phyloP scores from a whole-genome alignment of 805 yeast species.

The Candida pini region DNA sequence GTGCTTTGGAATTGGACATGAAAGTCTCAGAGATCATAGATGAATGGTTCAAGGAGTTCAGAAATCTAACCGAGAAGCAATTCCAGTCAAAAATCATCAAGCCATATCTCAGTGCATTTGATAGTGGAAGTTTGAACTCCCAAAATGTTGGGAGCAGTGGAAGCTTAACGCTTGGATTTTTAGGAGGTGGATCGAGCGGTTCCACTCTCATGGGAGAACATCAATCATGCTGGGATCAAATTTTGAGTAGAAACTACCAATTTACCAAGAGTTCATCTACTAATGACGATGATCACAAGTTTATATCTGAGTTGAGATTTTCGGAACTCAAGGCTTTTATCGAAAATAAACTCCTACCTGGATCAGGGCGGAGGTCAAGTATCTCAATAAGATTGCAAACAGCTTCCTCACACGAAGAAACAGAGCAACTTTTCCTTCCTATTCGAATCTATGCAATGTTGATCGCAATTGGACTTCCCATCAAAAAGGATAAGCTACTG shows the following conservation, averaged over 20 bases:
- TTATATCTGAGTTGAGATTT: no score
- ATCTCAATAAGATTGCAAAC: slow-evolving; percentile 39
- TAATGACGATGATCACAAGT: slow-evolving; percentile 25
- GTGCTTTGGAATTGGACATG: slow-evolving; percentile 35
- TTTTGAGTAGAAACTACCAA: slow-evolving; percentile 36
- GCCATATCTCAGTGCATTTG: slow-evolving; percentile 12
- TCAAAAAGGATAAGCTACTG: slow-evolving; percentile 33
- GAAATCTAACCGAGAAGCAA: slow-evolving; percentile 28
- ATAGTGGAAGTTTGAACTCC: slow-evolving; percentile 12
- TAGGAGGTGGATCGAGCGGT: slow-evolving; percentile 17
- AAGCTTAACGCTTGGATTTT: slow-evolving; percentile 21
- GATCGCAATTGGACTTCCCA: slow-evolving; percentile 42
- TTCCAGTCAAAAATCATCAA: slow-evolving; percentile 35
- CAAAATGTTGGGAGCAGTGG: slow-evolving; percentile 15
- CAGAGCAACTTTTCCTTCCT: slow-evolving; percentile 29
- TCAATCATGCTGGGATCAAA: slow-evolving; percentile 43
- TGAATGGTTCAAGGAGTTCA: slow-evolving; percentile 32
- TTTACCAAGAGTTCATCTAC: slow-evolving; percentile 30
- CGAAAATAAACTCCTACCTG: slow-evolving; percentile 28
- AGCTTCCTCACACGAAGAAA: slow-evolving; percentile 31
- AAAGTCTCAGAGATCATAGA: slow-evolving; percentile 44
- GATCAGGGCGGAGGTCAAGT: slow-evolving; percentile 33
- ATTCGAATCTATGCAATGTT: slow-evolving; percentile 40
- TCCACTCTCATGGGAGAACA: slow-evolving; percentile 34
- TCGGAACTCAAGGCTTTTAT: slow-evolving; percentile 33